Base-by-base conservation (phyloP, 345 rosid genomes). In the Salix koriyanagi region DNA sequence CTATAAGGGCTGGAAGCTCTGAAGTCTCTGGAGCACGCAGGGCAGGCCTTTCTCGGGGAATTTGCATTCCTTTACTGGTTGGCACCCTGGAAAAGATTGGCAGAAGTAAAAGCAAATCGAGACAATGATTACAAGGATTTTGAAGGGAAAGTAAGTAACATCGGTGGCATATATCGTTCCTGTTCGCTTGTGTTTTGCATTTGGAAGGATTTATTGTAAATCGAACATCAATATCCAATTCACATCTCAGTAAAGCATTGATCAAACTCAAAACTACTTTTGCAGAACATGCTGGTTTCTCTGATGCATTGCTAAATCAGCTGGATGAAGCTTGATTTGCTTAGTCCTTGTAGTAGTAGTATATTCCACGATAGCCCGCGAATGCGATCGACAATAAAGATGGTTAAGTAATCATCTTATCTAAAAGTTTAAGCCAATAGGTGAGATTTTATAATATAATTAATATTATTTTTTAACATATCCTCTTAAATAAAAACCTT, bases 1-100 rank as follows among this genome's bases (percentile, higher is more conserved):
- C 83, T 0, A 75, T 56, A 2, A 37, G 60, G n/a, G 46, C 67
- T 13, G 50, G 67, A 5, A 70, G 68, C 73, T 52, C 82, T 14
- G 48, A 73, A 56, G 76, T 69, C 14, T 75, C 75, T 1, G 41
- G 39, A 70, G 70, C 67, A 56, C 69, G 56, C 2, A 36, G 61
- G 32, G 64, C 46, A 5, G 85, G 84, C 41, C 68, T 76, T 71
- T 70, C 85, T 39, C 75, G 23, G 21, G 89, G 92, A 69, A 82
- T 83, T 65, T 89, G 92, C 82, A 76, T 89, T 71, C 92, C 90
- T 25, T 77, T 87, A 0, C 68, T 87, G 2, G 76, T 83, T 3
- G 79, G 84, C 3, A 76, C 80, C 41, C 50, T 87, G 0, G 82
- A 80, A 12, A 89, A 84, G 80, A 82, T 85, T 65, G 81, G 74